These are phyloP conservation scores for Colletotrichum higginsianum DNA, from an alignment of 2,329 filamentous ascomycete species.

Conservation along the genomic window DNA sequence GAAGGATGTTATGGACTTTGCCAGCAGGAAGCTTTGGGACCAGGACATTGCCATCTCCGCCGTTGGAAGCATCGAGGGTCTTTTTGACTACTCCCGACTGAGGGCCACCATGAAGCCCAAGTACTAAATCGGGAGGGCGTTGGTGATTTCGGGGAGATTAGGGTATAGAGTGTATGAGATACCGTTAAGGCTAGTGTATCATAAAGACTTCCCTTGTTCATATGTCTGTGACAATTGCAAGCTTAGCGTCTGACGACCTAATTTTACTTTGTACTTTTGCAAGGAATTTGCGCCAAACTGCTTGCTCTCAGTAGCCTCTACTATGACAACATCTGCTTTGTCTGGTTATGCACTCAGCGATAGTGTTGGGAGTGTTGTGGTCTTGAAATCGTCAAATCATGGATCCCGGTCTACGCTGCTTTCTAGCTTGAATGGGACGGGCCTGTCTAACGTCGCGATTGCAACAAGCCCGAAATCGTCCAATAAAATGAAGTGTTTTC, in stretches of 20 bases:
- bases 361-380: too few relatives aligned
- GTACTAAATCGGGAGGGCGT: constrained; percentile 58
- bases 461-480: not conserved
- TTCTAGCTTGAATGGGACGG: not conserved
- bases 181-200: constrained; percentile 68
- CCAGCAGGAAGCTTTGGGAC: constrained; percentile 96
- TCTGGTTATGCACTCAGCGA: too few relatives aligned
- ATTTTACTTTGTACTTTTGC: constrained; percentile 36
- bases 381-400: not conserved
- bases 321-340: not conserved
- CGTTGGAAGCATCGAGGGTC: constrained; percentile 91
- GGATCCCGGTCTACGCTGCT: too few relatives aligned
- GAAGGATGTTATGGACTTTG: constrained; percentile 98
- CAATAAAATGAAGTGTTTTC: not conserved
- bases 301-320: not conserved
- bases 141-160: constrained; percentile 53
- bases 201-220: constrained; percentile 58
- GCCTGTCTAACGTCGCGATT: not conserved
- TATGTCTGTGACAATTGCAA: constrained; percentile 40
- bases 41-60: constrained; percentile 95
- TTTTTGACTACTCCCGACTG: constrained; percentile 83
- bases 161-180: constrained; percentile 72
- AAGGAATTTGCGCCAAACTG: not conserved
- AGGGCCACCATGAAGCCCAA: constrained; percentile 92
- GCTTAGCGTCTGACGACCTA: constrained; percentile 39